A percentile compares a stretch with the other conserved stretches of the same genome.
phyloP scores from a whole-genome alignment of 2,329 filamentous ascomycete genomes.

The Sarocladium strictum region DNA sequence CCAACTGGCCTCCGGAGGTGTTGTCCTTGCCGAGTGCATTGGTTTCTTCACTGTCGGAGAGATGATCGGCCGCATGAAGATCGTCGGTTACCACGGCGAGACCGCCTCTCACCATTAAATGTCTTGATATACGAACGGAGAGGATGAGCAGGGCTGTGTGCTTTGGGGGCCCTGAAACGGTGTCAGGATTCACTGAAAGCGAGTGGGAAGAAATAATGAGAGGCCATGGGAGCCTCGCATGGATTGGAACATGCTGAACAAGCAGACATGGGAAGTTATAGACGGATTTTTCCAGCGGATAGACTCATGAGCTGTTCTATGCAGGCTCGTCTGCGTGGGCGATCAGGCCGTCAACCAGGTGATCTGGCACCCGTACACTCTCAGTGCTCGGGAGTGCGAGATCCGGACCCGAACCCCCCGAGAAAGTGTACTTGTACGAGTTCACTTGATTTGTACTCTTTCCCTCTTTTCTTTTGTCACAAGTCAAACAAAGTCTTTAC shows the following conservation, averaged over 20 bases:
- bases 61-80: conserved; percentile 92
- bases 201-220: conserved; percentile 9
- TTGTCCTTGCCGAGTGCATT: conserved; percentile 78
- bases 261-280: conserved; percentile 2
- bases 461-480: conserved; percentile 1
- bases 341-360: not conserved
- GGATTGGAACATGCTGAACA: not conserved
- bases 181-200: not conserved
- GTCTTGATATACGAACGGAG: conserved; percentile 9
- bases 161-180: no score
- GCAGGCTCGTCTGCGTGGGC: not conserved
- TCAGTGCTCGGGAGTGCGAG: not conserved
- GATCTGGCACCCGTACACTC: not conserved
- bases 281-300: conserved; percentile 6
- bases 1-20: conserved; percentile 67
- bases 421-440: conserved; percentile 2
- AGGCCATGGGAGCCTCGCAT: not conserved
- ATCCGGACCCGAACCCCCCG: not conserved
- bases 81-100: conserved; percentile 85
- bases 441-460: conserved; percentile 9
- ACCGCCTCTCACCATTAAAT: conserved; percentile 53
- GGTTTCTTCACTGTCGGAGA: conserved; percentile 98
- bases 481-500: not conserved
- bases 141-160: not conserved
- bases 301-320: not conserved